phyloP scores from a whole-genome alignment of 768 basidiomycete species.

The Paxillus ammoniavirescens region DNA sequence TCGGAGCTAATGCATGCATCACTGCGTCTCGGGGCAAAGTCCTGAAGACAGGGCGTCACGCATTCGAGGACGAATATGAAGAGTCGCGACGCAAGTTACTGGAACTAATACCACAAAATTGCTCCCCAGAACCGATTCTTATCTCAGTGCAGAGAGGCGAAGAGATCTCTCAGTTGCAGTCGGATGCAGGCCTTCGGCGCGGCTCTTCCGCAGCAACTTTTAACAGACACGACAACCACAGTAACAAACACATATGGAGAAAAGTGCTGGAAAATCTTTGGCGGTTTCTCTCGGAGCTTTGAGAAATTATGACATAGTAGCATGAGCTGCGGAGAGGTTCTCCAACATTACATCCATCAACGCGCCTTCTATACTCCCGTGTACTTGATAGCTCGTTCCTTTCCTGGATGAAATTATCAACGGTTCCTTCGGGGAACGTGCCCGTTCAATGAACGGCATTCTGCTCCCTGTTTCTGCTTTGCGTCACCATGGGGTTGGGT shows the following conservation, averaged over 20 bases:
- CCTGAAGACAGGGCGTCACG: neutral
- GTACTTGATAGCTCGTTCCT: no score
- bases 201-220: no score
- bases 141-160: neutral
- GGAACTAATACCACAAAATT: neutral
- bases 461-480: constrained; percentile 68
- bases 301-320: no score
- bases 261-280: no score
- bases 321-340: no score
- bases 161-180: neutral
- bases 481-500: constrained; percentile 72
- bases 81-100: constrained; percentile 9
- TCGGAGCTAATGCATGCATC: constrained; percentile 6
- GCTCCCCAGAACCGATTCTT: neutral
- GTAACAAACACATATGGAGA: no score
- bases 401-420: no score
- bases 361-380: no score
- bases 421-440: constrained; percentile 33
- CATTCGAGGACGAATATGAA: constrained; percentile 9
- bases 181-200: neutral
- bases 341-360: no score
- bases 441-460: constrained; percentile 74
- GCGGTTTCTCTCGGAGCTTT: no score
- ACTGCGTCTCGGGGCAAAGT: constrained; percentile 12
- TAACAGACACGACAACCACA: no score